Conservation (phyloP, 1,284 basidiomycete species). For the Cutaneotrichosporon mucoides region DNA sequence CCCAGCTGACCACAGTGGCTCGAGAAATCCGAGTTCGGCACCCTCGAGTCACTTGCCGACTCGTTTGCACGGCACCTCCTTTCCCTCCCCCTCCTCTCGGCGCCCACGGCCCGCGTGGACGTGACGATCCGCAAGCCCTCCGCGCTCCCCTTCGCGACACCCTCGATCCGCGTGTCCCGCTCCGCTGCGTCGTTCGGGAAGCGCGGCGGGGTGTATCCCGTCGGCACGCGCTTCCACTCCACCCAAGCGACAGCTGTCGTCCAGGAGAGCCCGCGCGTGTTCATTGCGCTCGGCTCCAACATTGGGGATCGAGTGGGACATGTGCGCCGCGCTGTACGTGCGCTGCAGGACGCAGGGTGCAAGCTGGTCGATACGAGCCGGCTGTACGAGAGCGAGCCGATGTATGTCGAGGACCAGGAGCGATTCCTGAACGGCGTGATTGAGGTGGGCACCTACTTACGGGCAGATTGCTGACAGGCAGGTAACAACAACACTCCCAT, state of each 20-base stretch:
- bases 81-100: conserved; percentile 20
- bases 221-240: neutral
- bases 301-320: conserved; percentile 82
- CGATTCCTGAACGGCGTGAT: conserved; percentile 87
- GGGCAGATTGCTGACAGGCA: too few relatives aligned
- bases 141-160: conserved; percentile 67
- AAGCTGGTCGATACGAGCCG: conserved; percentile 75
- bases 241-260: neutral
- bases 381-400: conserved; percentile 88
- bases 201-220: conserved; percentile 7
- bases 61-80: conserved; percentile 55
- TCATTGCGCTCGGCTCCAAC: conserved; percentile 84
- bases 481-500: conserved; percentile 64
- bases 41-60: conserved; percentile 69
- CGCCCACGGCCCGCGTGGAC: conserved; percentile 32
- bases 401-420: conserved; percentile 92
- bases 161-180: conserved; percentile 61
- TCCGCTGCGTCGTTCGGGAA: conserved; percentile 48
- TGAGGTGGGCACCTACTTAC: too few relatives aligned
- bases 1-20: conserved; percentile 41
- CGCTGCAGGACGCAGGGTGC: conserved; percentile 35
- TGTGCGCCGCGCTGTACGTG: conserved; percentile 66
- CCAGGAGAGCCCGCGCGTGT: conserved; percentile 45
- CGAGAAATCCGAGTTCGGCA: conserved; percentile 58
- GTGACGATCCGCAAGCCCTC: conserved; percentile 71